phyloP scores from a whole-genome alignment of 2,329 filamentous ascomycete genomes.

The Aspergillus brasiliensis region DNA sequence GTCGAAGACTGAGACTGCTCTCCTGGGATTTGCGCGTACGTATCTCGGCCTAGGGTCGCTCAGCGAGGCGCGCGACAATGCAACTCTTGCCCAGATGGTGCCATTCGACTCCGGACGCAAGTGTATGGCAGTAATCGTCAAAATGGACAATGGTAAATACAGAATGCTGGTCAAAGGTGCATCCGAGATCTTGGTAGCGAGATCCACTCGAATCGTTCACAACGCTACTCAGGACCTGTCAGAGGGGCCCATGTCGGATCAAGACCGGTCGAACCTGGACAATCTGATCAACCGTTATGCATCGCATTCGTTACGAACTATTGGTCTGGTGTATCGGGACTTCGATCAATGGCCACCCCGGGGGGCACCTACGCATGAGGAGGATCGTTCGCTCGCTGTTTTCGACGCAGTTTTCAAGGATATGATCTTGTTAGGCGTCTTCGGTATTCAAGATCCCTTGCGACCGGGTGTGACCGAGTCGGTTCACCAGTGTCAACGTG shows the following conservation, averaged over 20 bases:
- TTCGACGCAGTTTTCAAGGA: constrained; percentile 69
- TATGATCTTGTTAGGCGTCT: constrained; percentile 69
- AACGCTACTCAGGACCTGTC: constrained; percentile 62
- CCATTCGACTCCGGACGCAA: constrained; percentile 68
- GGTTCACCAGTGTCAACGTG: constrained; percentile 71
- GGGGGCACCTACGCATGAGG: constrained; percentile 57
- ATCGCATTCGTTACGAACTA: constrained; percentile 76
- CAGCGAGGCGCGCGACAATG: constrained; percentile 63
- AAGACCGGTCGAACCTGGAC: constrained; percentile 62
- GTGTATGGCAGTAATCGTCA: constrained; percentile 68
- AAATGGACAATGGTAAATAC: constrained; percentile 57
- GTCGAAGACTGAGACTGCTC: constrained; percentile 75
- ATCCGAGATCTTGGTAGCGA: constrained; percentile 52
- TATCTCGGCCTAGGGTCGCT: constrained; percentile 66
- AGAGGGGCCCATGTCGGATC: constrained; percentile 55
- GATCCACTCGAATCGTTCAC: constrained; percentile 55
- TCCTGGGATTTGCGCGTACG: constrained; percentile 69
- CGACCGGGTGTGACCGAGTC: constrained; percentile 74
- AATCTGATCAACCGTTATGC: constrained; percentile 77
- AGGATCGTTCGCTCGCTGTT: constrained; percentile 62
- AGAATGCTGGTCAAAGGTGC: constrained; percentile 59
- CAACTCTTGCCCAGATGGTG: constrained; percentile 55
- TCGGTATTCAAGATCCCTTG: constrained; percentile 80
- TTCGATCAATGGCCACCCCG: constrained; percentile 82
- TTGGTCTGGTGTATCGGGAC: constrained; percentile 80